Evolutionary conservation across 2,329 filamentous ascomycete species (phyloP), one percentile per base, ranked within the genome.

Genomic region (Alternaria infectoria): DNA sequence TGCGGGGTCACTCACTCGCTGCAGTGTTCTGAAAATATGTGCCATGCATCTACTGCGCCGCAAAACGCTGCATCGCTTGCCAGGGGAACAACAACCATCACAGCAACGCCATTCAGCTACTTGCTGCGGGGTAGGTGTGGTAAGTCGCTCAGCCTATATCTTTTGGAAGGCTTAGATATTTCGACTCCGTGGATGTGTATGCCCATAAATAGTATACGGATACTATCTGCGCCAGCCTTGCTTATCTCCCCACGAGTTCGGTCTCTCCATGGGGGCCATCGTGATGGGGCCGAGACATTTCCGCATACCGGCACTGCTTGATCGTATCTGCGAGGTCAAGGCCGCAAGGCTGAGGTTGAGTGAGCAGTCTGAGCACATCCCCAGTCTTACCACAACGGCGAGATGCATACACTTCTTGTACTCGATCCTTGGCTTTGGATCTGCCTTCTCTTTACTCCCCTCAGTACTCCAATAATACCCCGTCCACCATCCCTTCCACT

Each of bases 21-120:
- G 57, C 28, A 47, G 23, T 59, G 21, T 55, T 59, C 21, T 47
- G 25, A 36, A 25, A 55, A 30, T 17, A n/a, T 13, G 21, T 28
- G 17, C 25, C 50, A 13, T 55, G 40, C 50, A 47, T 52, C 11
- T 55, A 43, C 43, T 55, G 50, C 19, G 57, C 57, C 57, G 40
- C 50, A 59, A 45, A 21, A 6, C 17, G 13, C 46, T 8, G 46
- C 17, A 54, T 26, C 10, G 52, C 25, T 25, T 54, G 25, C 40
- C 17, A 45, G 23, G 26, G 49, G 11, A 36, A 45, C 15, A 45
- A 10, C 21, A 49, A 32, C 26, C 47, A 51, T 36, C 2, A 46
- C 19, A 46, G 12, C 11, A 2, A 59, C 57, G 26, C 57, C 25
- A 36, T 6, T 1, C 17, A 32, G 25, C 30, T 54, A 10, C 26